Evolutionary conservation across 176 grass and related monocot species (phyloP), one percentile per base, ranked within the genome.

Genomic region (Phragmites australis): DNA sequence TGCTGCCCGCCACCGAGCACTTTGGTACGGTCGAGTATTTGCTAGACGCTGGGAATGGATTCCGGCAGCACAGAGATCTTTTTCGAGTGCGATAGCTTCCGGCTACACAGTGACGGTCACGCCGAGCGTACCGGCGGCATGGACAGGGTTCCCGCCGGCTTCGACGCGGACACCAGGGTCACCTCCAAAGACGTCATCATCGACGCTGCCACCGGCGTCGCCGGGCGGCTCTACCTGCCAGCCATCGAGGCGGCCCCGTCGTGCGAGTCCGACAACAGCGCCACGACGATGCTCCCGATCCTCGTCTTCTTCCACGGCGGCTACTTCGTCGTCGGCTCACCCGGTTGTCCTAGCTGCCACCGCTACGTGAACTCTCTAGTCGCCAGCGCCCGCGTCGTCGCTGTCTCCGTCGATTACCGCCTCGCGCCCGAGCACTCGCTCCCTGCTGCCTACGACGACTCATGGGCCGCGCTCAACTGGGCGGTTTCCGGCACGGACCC

Each of bases 381-480:
- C 11, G 75, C 79, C 1, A 80, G 67, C 27, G 55, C 14, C 58
- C 81, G 17, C 51, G 56, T 68, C 39, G n/a, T n/a, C n/a, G n/a
- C n/a, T n/a, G 86, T 84, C 32, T 92, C 90, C 5, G 87, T 93
- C 23, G 82, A 91, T 45, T 97, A 97, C 89, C 87, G 94, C 56
- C 94, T 91, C 6, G 91, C 89, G 64, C 91, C 79, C 3, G 94
- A 94, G 80, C 61, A 94, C 85, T 85, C 73, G 6, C 77, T 97
- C 19, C 94, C 89, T 23, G 79, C 31, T 8, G 83, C 74, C 43
- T 89, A 92, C 72, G 79, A 83, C 0, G 90, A 92, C n/a, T 76
- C 79, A 5, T 56, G 76, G 69, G 61, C 47, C 47, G 90, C 76
- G 43, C 68, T 92, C 44, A 37, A 26, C 57, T 92, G 83, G 90